phyloP scores from a whole-genome alignment of 768 basidiomycete genomes.

The Plicaturopsis crispa region DNA sequence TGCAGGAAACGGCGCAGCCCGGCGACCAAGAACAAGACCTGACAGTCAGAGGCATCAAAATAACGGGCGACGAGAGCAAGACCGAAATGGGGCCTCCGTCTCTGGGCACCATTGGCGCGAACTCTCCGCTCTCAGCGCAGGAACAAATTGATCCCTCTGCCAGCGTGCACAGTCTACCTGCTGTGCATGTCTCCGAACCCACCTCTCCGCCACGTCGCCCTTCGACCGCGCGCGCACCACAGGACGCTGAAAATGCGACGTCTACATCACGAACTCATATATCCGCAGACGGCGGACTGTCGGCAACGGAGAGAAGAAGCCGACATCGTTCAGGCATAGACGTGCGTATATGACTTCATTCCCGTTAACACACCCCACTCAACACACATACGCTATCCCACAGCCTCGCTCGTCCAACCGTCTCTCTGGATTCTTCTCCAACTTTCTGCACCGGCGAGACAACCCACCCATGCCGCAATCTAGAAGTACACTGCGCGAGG shows the following conservation, averaged over 20 bases:
- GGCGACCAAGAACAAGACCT: constrained; percentile 10
- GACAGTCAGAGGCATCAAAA: constrained; percentile 17
- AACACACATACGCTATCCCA: constrained; percentile 12
- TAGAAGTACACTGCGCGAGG: constrained; percentile 27
- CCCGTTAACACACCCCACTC: constrained; percentile 3
- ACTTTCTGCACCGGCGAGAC: constrained; percentile 70
- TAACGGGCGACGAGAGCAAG: constrained; percentile 19
- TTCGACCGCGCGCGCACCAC: constrained; percentile 18
- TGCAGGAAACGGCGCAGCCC: constrained; percentile 1
- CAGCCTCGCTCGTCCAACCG: constrained; percentile 62
- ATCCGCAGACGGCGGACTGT: too few relatives aligned
- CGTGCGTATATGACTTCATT: constrained; percentile 30
- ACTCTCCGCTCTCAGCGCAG: constrained; percentile 29
- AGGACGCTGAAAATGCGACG: too few relatives aligned
- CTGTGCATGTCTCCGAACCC: constrained; percentile 39
- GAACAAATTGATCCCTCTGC: constrained; percentile 38
- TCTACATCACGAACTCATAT: too few relatives aligned
- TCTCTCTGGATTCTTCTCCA: constrained; percentile 80
- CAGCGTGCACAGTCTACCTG: constrained; percentile 56
- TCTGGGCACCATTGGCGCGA: constrained; percentile 19
- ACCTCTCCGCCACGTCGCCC: constrained; percentile 23
- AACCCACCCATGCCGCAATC: constrained; percentile 19
- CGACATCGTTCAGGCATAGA: constrained; percentile 52
- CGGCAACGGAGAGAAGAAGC: constrained; percentile 29
- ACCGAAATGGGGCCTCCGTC: constrained; percentile 18